A percentile compares a stretch with the other conserved stretches of the same genome.
Conservation (phyloP, 306 rosid genomes). For the Gastrolobium villosum region DNA sequence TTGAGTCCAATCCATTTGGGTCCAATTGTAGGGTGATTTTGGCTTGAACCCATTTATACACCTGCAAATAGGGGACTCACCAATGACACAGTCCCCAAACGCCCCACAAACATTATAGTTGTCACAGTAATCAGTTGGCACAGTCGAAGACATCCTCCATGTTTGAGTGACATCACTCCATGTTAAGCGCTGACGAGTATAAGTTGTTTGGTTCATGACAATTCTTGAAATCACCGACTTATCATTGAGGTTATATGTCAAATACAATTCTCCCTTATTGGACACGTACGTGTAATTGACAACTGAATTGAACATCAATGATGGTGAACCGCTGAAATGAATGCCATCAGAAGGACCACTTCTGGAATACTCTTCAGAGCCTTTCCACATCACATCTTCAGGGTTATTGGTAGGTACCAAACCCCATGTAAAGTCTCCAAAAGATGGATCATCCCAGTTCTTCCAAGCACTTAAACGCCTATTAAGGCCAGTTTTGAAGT, state of each 20-base stretch:
- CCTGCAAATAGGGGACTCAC: slow-evolving; percentile 50
- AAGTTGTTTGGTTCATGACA: slow-evolving; percentile 45
- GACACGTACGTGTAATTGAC: not conserved
- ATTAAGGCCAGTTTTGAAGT: slow-evolving; percentile 46
- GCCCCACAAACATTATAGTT: slow-evolving; percentile 53
- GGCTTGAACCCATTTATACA: slow-evolving; percentile 62
- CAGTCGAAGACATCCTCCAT: slow-evolving; percentile 49
- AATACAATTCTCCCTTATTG: too few species aligned
- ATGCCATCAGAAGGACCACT: slow-evolving; percentile 60
- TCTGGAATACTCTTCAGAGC: slow-evolving; percentile 38
- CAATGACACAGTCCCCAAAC: slow-evolving; percentile 46
- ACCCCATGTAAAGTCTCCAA: slow-evolving; percentile 46
- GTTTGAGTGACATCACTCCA: slow-evolving; percentile 46
- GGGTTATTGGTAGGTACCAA: slow-evolving; percentile 45
- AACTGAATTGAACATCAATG: not conserved
- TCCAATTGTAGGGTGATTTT: slow-evolving; percentile 53
- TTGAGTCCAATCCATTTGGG: slow-evolving; percentile 49
- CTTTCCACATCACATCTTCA: slow-evolving; percentile 49
- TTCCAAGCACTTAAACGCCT: slow-evolving; percentile 61
- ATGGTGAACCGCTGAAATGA: slow-evolving; percentile 27
- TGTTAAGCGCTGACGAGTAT: slow-evolving; percentile 32
- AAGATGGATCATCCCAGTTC: slow-evolving; percentile 57
- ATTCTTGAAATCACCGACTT: slow-evolving; percentile 47
- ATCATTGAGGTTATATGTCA: slow-evolving; percentile 29
- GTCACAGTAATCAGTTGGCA: slow-evolving; percentile 58